These are phyloP conservation scores for Phytophthora capsici DNA, from an alignment of 352 stramenopile genomes.

Conservation along the genomic window DNA sequence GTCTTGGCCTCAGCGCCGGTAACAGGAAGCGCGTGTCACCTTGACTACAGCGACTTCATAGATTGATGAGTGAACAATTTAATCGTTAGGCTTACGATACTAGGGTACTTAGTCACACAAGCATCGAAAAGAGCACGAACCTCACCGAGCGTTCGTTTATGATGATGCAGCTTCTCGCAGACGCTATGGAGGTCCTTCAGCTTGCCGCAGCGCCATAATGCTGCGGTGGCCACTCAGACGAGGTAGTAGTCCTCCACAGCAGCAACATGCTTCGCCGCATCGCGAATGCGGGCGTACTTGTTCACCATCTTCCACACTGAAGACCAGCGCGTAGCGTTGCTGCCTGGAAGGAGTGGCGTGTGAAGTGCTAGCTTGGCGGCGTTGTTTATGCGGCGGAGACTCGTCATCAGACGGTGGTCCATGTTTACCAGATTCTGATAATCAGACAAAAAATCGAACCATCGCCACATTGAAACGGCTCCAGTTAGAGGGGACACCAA, in stretches of 20 bases:
- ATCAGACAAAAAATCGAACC: background rate
- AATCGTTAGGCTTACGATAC: background rate
- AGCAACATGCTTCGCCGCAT: too few relatives aligned
- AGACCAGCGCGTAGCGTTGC: background rate
- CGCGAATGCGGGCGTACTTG: too few relatives aligned
- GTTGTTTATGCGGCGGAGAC: background rate
- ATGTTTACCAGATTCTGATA: background rate
- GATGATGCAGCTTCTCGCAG: slow-evolving; percentile 1
- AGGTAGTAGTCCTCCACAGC: too few relatives aligned
- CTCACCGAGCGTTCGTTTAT: too few relatives aligned
- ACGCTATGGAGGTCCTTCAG: slow-evolving; percentile 28
- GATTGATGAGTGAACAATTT: slow-evolving; percentile 17
- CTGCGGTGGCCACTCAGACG: too few relatives aligned
- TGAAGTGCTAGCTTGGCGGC: background rate
- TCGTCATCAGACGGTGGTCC: background rate
- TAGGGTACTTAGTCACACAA: background rate
- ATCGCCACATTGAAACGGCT: background rate
- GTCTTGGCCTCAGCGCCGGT: too few relatives aligned
- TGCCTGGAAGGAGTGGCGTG: background rate
- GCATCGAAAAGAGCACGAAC: too few relatives aligned
- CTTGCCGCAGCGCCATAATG: slow-evolving; percentile 10
- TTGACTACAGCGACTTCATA: slow-evolving; percentile 23
- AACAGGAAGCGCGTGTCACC: background rate
- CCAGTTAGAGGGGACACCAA: background rate
- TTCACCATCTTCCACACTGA: too few relatives aligned